These are phyloP conservation scores for Penicillium vulpinum DNA, from an alignment of 2,329 filamentous ascomycete species.

Conservation along the genomic window DNA sequence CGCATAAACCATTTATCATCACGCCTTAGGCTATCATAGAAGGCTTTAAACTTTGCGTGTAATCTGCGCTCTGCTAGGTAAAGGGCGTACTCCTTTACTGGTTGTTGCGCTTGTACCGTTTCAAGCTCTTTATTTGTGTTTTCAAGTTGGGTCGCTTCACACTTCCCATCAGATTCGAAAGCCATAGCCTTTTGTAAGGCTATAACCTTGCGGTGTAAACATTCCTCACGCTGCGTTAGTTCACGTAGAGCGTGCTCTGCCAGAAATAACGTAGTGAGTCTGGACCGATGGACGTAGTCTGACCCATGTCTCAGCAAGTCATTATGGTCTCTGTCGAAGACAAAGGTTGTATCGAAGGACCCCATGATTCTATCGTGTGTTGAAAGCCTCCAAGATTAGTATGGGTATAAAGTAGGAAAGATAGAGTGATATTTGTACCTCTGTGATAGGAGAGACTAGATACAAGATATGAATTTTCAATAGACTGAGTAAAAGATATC, in stretches of 20 bases:
- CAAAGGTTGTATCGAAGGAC: too few relatives aligned
- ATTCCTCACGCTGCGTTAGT: not conserved
- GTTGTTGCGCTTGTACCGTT: not conserved
- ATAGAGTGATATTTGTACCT: too few relatives aligned
- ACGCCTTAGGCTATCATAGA: constrained; percentile 2
- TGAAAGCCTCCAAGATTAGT: too few relatives aligned
- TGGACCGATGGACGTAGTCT: too few relatives aligned
- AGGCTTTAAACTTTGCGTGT: not conserved
- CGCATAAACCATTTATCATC: constrained; percentile 12
- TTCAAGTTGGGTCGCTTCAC: not conserved
- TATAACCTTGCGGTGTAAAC: not conserved
- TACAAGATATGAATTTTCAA: too few relatives aligned
- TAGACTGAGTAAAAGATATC: too few relatives aligned
- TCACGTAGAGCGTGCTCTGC: constrained; percentile 1
- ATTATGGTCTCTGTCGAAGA: too few relatives aligned
- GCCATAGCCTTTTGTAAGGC: not conserved
- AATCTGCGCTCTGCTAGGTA: not conserved
- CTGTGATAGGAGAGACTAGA: too few relatives aligned
- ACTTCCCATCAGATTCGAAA: not conserved
- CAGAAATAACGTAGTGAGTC: not conserved
- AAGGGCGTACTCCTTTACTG: not conserved
- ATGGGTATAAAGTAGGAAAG: too few relatives aligned
- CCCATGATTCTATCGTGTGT: too few relatives aligned
- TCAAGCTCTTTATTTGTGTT: not conserved
- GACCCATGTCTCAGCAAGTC: too few relatives aligned